Conservation (phyloP, 176 grass and related monocot species). For the Musa beccarii region DNA sequence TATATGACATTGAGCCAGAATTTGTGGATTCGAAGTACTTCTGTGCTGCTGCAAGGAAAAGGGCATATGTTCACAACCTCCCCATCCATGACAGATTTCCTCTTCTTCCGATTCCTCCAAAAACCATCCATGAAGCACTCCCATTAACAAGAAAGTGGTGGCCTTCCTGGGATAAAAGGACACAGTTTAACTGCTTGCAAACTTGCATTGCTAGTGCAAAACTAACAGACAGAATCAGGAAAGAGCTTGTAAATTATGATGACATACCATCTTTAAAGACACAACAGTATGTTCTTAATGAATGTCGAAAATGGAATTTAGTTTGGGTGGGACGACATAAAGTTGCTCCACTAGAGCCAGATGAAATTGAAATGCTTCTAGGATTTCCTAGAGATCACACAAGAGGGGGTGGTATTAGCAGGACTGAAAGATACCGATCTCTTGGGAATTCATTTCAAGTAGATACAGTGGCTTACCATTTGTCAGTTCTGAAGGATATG, state of each 20-base stretch:
- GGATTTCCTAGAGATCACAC: slow-evolving; percentile 82
- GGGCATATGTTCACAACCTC: slow-evolving; percentile 75
- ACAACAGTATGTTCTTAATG: slow-evolving; percentile 43
- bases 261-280: slow-evolving; percentile 29
- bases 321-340: slow-evolving; percentile 74
- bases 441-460: slow-evolving; percentile 89
- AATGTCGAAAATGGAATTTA: slow-evolving; percentile 85
- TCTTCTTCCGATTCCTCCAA: slow-evolving; percentile 45
- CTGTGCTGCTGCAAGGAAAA: slow-evolving; percentile 60
- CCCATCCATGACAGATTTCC: slow-evolving; percentile 43
- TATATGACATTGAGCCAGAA: slow-evolving; percentile 65
- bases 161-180: slow-evolving; percentile 76
- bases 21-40: slow-evolving; percentile 80
- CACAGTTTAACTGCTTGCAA: slow-evolving; percentile 79
- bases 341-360: slow-evolving; percentile 62
- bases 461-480: slow-evolving; percentile 66
- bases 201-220: slow-evolving; percentile 52
- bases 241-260: slow-evolving; percentile 10
- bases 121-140: slow-evolving; percentile 55
- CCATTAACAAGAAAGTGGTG: slow-evolving; percentile 49
- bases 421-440: slow-evolving; percentile 59
- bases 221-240: slow-evolving; percentile 39
- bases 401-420: slow-evolving; percentile 40
- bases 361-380: slow-evolving; percentile 69
- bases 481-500: slow-evolving; percentile 52